Base-by-base conservation (phyloP, 202 grass and related monocot species). In the Bolboschoenoplectus hybrid region DNA sequence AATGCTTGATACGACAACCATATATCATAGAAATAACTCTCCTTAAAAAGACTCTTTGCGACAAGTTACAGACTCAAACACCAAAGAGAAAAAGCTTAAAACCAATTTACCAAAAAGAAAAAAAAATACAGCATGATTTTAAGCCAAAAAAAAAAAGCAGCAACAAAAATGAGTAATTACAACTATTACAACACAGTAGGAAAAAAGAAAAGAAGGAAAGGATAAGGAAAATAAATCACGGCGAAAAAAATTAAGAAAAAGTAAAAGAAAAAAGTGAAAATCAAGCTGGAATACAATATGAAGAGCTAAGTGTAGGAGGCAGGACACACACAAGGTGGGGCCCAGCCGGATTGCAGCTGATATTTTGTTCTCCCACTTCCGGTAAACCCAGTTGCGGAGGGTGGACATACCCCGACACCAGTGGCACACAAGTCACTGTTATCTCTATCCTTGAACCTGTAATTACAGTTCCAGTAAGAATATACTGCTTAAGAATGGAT, bases 381-480 rank as follows among this genome's bases (percentile, higher is more conserved):
- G 93, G 93, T 70, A 99, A 79, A 43, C 93, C 97, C 64, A 99
- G 88, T 81, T 97, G 97, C 0, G 97, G 97, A 0, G 93, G 97
- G 84, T 89, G 97, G 26, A 94, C 92, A 11, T 99, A 94, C 32
- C 97, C 97, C 0, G 97, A 99, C 41, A 93, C 89, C 43, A 99
- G 92, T 10, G 97, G 97, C 39, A 97, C 74, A 34, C 93, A 99
- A 4, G 97, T 97, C 85, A 99, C 89, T 1, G 87, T 92, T 16
- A 97, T 94, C 87, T 99, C 97, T 84, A 97, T 99, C 88, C 97
- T 94, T 12, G 97, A 94, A 78, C 97, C 97, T 99, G 88, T 26
- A 51, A 74, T 41, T 74, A 44, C 46, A 38, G n/a, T 52, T 35
- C 53, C 5, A 36, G 45, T 46, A 26, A 57, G 53, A 71, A n/a